phyloP scores from a whole-genome alignment of 352 stramenopile genomes.

The Pythium insidiosum region DNA sequence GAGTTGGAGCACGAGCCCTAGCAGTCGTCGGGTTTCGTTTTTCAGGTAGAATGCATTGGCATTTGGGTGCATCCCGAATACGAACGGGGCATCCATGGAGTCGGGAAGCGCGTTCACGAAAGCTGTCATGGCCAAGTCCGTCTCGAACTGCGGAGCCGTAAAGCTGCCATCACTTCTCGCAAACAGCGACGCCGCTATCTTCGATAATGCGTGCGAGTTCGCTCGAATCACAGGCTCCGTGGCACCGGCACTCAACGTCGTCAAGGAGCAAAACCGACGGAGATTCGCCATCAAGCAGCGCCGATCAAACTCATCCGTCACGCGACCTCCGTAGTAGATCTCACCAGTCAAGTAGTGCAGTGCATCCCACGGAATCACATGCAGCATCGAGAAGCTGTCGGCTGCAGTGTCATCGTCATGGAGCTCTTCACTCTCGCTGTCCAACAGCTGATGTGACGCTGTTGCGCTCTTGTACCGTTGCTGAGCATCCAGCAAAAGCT shows the following conservation, averaged over 20 bases:
- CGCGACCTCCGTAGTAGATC: slow-evolving; percentile 75
- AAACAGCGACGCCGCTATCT: slow-evolving; percentile 10
- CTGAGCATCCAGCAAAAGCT: slow-evolving; percentile 23
- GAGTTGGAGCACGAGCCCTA: slow-evolving; percentile 29
- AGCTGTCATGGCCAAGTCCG: slow-evolving; percentile 23
- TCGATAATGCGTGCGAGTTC: too few species aligned
- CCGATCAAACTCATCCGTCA: slow-evolving; percentile 79
- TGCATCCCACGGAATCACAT: slow-evolving; percentile 63
- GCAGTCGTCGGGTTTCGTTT: slow-evolving; percentile 37
- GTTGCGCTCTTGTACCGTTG: background rate
- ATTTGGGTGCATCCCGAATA: slow-evolving; percentile 81
- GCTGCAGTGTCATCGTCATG: background rate
- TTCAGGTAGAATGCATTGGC: slow-evolving; percentile 62
- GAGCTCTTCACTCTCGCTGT: slow-evolving; percentile 1
- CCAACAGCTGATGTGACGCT: background rate
- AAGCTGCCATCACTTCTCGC: slow-evolving; percentile 27
- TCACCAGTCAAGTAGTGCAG: slow-evolving; percentile 71
- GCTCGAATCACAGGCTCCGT: background rate
- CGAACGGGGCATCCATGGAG: slow-evolving; percentile 40
- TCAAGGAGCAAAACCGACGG: slow-evolving; percentile 43
- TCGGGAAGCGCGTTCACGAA: slow-evolving; percentile 42
- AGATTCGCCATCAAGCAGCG: slow-evolving; percentile 63
- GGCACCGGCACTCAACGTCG: slow-evolving; percentile 6
- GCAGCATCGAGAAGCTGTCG: background rate
- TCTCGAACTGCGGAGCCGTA: slow-evolving; percentile 29